Evolutionary conservation across 106 monocot species (phyloP), one percentile per base, ranked within the genome.

Genomic region (Chionographis japonica): DNA sequence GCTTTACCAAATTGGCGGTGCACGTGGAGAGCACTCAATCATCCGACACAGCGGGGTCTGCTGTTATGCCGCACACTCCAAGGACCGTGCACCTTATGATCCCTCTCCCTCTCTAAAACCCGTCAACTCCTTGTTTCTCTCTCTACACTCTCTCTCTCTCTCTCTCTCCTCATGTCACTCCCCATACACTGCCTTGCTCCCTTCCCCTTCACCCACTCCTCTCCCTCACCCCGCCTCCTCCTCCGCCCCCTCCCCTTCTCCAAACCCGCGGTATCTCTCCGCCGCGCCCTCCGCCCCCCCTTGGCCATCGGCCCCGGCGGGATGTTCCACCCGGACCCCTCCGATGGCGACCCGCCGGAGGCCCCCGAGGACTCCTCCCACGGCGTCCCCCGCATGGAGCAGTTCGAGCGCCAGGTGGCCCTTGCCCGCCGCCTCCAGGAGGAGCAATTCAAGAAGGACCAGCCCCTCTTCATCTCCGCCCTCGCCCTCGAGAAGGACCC

Each of bases 281-380:
- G 66, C 66, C 68, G 20, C n/a, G 40, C 10, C 40, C 59, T 36
- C 1, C 66, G 17, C 8, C 74, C 16, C 37, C 64, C 51, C 61
- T 14, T 52, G 37, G 81, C 77, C 74, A 51, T 51, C 61, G 72
- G 71, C 16, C 58, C 42, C 35, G 71, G 72, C 68, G 42, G 60
- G 27, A 78, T 60, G 40, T 83, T 78, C 86, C 52, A 76, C 65
- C 76, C 86, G 38, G 40, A 53, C 35, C 80, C 89, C 2, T 75
- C 87, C 61, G 89, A 89, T 76, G 89, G 89, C 46, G 95, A 89
- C n/a, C 97, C 97, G 0, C 97, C 92, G 13, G 97, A 97, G 54
- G 92, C 86, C 16, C 87, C 92, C 2, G 97, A 97, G 61, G 97
- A 97, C 72, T 68, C 92, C 60, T 86, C 92, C 66, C 97, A 92